Evolutionary conservation across 2,329 filamentous ascomycete species (phyloP), one percentile per base, ranked within the genome.

Genomic region (Nemania sp.): DNA sequence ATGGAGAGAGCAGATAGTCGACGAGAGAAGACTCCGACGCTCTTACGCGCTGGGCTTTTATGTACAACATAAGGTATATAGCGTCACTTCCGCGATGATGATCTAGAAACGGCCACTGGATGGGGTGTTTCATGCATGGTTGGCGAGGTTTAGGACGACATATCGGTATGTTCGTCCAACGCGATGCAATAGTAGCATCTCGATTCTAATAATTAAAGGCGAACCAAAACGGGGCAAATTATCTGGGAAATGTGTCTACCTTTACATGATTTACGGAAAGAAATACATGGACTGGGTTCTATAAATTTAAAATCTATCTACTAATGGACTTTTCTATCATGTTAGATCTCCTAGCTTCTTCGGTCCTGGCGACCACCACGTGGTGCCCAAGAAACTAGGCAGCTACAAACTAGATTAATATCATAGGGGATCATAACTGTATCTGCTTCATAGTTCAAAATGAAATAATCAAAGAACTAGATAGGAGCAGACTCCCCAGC

Each of bases 11-110:
- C 32, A 18, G 47, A 51, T 47, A 43, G 24, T 43, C 13, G 47
- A 32, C 58, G 49, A 53, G 49, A 27, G 29, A 52, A 27, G 13
- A 47, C 55, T 63, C 38, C 47, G 5, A 56, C 22, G 20, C 18
- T 53, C 45, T 57, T n/a, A 18, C 32, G 22, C 7, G 29, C 45
- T 45, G 26, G 45, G 52, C 41, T 57, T 62, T 59, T 29, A 66
- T 70, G 68, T 70, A 69, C 56, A 69, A 64, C 62, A 68, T 56
- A 57, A n/a, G n/a, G 47, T 53, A 61, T 70, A 58, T 61, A 61
- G 35, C 55, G 43, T 24, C 45, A 22, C 56, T 7, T 6, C 27
- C 18, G 55, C 35, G 54, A 55, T 20, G 60, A 47, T 43, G 49
- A 41, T 29, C 64, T 20, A 54, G 54, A 35, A 63, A 53, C 29